Evolutionary conservation across 1,284 basidiomycete genomes (phyloP).

Genomic region (Rhodotorula glutinis): DNA sequence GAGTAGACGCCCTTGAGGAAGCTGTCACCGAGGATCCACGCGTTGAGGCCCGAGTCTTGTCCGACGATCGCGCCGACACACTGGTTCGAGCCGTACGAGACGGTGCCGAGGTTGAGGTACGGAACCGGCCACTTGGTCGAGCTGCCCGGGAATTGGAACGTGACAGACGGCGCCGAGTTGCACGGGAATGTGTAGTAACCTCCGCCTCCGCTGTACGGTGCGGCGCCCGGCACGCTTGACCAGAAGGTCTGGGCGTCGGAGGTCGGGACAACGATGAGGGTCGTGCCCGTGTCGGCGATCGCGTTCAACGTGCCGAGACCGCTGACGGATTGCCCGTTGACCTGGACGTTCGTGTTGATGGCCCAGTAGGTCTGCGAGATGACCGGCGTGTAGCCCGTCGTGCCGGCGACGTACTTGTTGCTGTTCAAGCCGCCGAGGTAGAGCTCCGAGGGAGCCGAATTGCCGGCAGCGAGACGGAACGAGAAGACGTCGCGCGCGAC

Average conservation of each 20-base stretch:
- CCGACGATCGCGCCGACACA: slow-evolving; percentile 46
- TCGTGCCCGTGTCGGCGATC: slow-evolving; percentile 58
- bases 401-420: slow-evolving; percentile 49
- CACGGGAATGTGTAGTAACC: slow-evolving; percentile 49
- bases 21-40: slow-evolving; percentile 50
- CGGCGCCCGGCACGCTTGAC: slow-evolving; percentile 52
- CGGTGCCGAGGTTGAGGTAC: slow-evolving; percentile 40
- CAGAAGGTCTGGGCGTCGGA: slow-evolving; percentile 52
- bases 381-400: slow-evolving; percentile 50
- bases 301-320: slow-evolving; percentile 46
- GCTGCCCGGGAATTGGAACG: slow-evolving; percentile 47
- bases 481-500: slow-evolving; percentile 54
- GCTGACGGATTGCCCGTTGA: slow-evolving; percentile 41
- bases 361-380: slow-evolving; percentile 48
- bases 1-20: slow-evolving; percentile 45
- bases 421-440: slow-evolving; percentile 58
- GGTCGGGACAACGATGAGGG: slow-evolving; percentile 50
- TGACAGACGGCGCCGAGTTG: slow-evolving; percentile 43
- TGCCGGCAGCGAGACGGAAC: slow-evolving; percentile 54
- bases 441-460: slow-evolving; percentile 54
- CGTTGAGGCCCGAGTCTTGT: slow-evolving; percentile 46
- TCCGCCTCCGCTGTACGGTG: slow-evolving; percentile 40
- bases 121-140: slow-evolving; percentile 32
- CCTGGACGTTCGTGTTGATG: slow-evolving; percentile 30
- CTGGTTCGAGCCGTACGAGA: slow-evolving; percentile 14